Base-by-base conservation (phyloP, 2,329 filamentous ascomycete genomes). In the Hymenoscyphus scutula region DNA sequence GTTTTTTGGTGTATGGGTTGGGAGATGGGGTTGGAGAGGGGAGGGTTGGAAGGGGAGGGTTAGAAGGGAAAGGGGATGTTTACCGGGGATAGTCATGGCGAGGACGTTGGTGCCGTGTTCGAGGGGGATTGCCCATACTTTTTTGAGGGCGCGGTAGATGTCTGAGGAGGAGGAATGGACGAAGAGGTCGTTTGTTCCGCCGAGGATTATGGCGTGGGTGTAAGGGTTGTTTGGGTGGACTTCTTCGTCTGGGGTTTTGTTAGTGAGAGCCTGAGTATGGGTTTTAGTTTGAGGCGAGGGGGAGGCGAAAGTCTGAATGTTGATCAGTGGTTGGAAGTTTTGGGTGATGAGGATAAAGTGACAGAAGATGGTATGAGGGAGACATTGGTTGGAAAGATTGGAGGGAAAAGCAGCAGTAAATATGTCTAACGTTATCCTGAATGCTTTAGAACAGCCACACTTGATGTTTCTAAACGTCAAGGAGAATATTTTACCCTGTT, bases 141-240 rank as follows among this genome's bases (percentile, higher is more conserved):
- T 71, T 65, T 81, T 74, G 15, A 89, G 79, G 8, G 76, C 75
- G 6, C 77, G 69, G 67, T 81, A 82, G 25, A 87, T 82, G 1
- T 76, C 69, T 0, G 79, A 73, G 8, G 78, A 67, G 2, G 54
- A 15, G 37, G 69, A 66, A 8, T 72, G 70, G 64, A 76, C 77
- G 25, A 74, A 81, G 5, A 89, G 72, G 67, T 89, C 86, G 69
- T 89, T 89, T 56, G 86, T 89, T 2, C 86, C 87, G 8, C 84
- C 86, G 1, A 89, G 79, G 4, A 89, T 74, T 34, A 89, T 80
- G 15, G 83, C 80, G 84, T 85, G 89, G 76, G 88, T 83, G 23
- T 71, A 73, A 10, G 70, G 68, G 5, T 27, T 25, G 5, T 64
- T 11, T 15, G 61, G 57, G 27, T 66, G 53, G 23, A 53, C 34